A percentile compares a stretch with the other conserved stretches of the same genome.
phyloP scores from a whole-genome alignment of 208 protist species.

The Leishmania major region DNA sequence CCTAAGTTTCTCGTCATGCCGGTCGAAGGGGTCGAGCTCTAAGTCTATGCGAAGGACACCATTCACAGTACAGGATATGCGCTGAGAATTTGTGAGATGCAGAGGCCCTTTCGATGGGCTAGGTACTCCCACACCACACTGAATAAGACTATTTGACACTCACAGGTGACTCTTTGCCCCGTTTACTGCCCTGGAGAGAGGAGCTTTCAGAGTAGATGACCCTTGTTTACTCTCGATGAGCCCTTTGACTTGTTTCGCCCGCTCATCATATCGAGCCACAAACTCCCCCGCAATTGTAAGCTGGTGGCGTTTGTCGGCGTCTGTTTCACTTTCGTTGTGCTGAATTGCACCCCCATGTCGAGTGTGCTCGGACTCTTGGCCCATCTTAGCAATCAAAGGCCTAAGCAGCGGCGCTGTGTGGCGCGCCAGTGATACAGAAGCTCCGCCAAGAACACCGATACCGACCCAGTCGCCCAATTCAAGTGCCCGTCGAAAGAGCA shows the following conservation, averaged over 20 bases:
- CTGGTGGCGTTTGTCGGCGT: not conserved
- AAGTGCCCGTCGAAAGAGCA: slow-evolving; percentile 19
- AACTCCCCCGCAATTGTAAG: not conserved
- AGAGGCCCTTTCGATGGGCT: not conserved
- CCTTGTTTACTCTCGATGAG: not conserved
- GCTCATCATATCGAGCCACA: not conserved
- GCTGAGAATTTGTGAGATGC: not conserved
- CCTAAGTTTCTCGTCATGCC: not conserved
- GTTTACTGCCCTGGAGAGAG: not conserved
- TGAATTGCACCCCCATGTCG: not conserved
- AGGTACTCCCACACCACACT: not conserved
- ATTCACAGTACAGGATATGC: not conserved
- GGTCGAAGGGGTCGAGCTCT: not conserved
- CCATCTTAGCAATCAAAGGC: not conserved
- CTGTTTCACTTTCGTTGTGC: not conserved
- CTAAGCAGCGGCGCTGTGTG: not conserved
- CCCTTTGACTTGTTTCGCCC: not conserved
- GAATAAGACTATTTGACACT: not conserved
- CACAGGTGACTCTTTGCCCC: not conserved
- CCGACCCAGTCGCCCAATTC: slow-evolving; percentile 6
- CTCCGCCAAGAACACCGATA: not conserved
- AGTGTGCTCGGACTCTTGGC: not conserved
- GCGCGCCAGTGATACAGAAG: not conserved
- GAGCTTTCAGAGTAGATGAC: not conserved
- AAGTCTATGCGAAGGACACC: not conserved